These are phyloP conservation scores for Fragaria iinumae DNA, from an alignment of 306 rosid species.

Conservation along the genomic window DNA sequence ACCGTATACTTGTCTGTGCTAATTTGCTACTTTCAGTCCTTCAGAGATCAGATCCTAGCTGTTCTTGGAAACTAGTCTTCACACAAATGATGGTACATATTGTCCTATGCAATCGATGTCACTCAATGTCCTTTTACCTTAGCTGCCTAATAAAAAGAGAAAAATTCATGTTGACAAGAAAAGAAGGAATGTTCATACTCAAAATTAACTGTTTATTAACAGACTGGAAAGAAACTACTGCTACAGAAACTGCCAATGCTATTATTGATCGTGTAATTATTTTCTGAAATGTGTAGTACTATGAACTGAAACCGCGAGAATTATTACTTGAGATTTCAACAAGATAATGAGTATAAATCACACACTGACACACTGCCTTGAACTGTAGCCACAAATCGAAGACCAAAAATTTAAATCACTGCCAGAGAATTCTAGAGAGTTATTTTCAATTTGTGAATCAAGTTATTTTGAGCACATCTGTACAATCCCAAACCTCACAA, in stretches of 20 bases:
- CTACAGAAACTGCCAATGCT: not conserved
- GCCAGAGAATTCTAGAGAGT: not conserved
- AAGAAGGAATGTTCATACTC: not conserved
- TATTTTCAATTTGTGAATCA: not conserved
- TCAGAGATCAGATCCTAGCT: not conserved
- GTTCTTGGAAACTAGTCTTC: conserved; percentile 4
- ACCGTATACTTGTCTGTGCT: not conserved
- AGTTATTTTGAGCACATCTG: not conserved
- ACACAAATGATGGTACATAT: not conserved
- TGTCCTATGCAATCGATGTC: not conserved
- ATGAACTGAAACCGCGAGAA: conserved; percentile 3
- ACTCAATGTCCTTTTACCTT: conserved; percentile 11
- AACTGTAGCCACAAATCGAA: conserved; percentile 12
- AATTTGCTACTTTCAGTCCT: not conserved
- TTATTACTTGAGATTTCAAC: conserved; percentile 17
- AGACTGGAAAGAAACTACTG: not conserved
- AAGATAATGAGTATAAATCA: conserved; percentile 12
- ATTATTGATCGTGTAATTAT: not conserved
- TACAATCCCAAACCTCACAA: not conserved
- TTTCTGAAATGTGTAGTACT: not conserved
- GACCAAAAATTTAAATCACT: not conserved
- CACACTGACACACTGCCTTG: not conserved
- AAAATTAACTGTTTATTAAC: not conserved
- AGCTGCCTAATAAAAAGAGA: not conserved
- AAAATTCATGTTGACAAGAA: not conserved